A percentile compares a stretch with the other conserved stretches of the same genome.
Conservation (phyloP, 2,329 filamentous ascomycete species). For the Botrytis fabae region DNA sequence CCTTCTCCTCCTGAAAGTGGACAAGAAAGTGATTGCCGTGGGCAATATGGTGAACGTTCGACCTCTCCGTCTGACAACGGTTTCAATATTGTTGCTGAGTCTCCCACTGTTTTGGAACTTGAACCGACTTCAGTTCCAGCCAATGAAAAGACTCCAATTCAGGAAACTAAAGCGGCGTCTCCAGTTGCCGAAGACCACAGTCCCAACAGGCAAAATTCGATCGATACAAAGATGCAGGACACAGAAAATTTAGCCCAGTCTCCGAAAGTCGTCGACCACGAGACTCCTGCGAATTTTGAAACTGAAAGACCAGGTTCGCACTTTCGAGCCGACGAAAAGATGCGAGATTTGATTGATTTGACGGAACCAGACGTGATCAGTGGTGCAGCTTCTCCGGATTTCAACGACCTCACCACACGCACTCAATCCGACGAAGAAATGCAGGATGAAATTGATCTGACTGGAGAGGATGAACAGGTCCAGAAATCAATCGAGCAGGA, state of each 20-base stretch:
- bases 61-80: background rate
- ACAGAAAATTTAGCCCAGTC: background rate
- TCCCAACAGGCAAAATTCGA: background rate
- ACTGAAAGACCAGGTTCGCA: background rate
- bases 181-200: background rate
- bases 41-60: background rate
- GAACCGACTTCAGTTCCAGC: background rate
- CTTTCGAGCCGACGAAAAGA: background rate
- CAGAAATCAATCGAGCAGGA: background rate
- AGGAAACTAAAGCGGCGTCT: background rate
- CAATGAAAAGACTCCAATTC: background rate
- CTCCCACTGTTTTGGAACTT: background rate
- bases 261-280: too few relatives aligned
- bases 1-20: background rate
- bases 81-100: background rate
- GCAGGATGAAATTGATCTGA: background rate
- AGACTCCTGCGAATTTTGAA: background rate
- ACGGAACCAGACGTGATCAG: background rate
- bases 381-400: background rate
- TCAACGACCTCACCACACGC: background rate
- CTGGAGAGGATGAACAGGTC: background rate
- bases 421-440: background rate
- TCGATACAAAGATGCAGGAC: background rate
- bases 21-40: background rate
- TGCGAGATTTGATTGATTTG: background rate